Percentiles rank a stretch among this genome's conserved stretches.
Conservation (phyloP, 2,329 filamentous ascomycete genomes). For the Cercospora beticola region DNA sequence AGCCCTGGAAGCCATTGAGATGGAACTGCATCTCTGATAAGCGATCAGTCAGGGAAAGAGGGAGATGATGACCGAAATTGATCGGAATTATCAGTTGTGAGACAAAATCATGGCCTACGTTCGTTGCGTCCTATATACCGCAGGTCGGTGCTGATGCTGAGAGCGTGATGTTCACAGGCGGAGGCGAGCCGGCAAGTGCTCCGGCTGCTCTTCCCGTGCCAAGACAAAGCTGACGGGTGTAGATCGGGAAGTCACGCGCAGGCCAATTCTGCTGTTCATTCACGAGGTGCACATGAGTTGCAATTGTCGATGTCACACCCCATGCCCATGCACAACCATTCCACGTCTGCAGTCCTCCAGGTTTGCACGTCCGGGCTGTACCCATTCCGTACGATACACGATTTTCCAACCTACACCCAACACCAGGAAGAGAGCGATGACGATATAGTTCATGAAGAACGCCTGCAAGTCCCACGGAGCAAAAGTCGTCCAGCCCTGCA, state of each 20-base stretch:
- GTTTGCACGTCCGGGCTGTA: background rate
- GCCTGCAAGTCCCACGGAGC: background rate
- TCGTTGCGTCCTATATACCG: background rate
- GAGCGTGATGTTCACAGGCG: background rate
- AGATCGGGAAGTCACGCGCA: background rate
- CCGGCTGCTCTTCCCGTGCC: background rate
- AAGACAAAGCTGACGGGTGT: background rate
- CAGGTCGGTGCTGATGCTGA: background rate
- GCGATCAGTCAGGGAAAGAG: background rate
- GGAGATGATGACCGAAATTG: background rate
- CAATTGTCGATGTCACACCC: background rate
- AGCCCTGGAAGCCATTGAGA: constrained; percentile 38
- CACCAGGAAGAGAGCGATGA: background rate
- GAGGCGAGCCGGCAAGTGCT: background rate
- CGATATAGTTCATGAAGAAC: background rate
- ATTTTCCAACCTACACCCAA: background rate
- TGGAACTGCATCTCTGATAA: constrained; percentile 35
- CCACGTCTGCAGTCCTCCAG: background rate
- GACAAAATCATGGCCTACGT: background rate
- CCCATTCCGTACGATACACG: background rate
- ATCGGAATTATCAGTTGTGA: background rate
- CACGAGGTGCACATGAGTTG: background rate
- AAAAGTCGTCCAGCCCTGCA: background rate
- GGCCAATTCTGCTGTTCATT: background rate
- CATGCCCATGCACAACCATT: background rate